A percentile compares a stretch with the other conserved stretches of the same genome.
Evolutionary conservation across 805 yeast species (phyloP).

Genomic region (Candida stauntonica): DNA sequence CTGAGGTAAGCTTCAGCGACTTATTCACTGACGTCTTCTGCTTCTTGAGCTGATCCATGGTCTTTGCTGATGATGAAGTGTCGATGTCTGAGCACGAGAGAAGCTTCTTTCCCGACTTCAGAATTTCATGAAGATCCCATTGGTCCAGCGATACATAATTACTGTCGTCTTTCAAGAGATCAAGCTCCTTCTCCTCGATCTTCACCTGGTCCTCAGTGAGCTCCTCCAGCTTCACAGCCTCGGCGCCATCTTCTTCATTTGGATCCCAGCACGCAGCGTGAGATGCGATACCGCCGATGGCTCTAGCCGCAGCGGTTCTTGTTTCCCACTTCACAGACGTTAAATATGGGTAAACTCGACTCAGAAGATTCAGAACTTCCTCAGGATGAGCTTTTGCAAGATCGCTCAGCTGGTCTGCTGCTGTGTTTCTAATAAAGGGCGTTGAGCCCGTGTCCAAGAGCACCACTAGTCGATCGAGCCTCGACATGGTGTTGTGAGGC

Average conservation of each 20-base stretch:
- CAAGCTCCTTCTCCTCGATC: conserved; percentile 23
- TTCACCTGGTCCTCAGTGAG: conserved; percentile 17
- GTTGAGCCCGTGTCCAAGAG: conserved; percentile 91
- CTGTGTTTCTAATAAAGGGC: conserved; percentile 87
- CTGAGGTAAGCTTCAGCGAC: conserved; percentile 40
- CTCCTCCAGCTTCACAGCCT: conserved; percentile 24
- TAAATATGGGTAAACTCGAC: conserved; percentile 88
- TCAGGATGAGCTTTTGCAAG: conserved; percentile 94
- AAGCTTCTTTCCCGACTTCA: conserved; percentile 46
- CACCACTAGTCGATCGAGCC: conserved; percentile 41
- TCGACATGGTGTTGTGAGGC: conserved; percentile 27
- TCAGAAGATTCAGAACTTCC: conserved; percentile 74
- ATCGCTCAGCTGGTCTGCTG: conserved; percentile 95
- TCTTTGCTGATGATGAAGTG: conserved; percentile 28
- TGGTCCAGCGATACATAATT: conserved; percentile 43
- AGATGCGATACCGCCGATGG: conserved; percentile 87
- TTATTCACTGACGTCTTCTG: conserved; percentile 43
- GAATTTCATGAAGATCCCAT: conserved; percentile 46
- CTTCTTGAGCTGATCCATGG: conserved; percentile 41
- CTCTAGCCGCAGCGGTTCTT: conserved; percentile 88
- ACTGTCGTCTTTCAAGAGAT: conserved; percentile 31
- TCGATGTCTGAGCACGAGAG: conserved; percentile 29
- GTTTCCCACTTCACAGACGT: conserved; percentile 92
- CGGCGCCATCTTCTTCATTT: conserved; percentile 27
- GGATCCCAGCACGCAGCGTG: conserved; percentile 86